These are phyloP conservation scores for Cercospora zeina DNA, from an alignment of 2,329 filamentous ascomycete genomes.

Conservation along the genomic window DNA sequence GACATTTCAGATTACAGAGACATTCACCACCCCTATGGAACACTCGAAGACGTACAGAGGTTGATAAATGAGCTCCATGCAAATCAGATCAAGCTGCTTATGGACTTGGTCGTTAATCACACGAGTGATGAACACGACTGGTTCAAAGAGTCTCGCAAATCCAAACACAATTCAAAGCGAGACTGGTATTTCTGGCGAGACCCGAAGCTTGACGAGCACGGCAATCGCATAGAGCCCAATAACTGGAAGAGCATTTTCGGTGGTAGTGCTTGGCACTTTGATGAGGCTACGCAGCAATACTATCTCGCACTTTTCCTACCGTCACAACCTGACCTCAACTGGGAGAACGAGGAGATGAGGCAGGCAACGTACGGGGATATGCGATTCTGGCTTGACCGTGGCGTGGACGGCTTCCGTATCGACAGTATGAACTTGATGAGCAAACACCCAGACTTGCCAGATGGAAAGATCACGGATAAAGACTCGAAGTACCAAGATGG, in stretches of 20 bases:
- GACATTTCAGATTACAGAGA: slow-evolving; percentile 51
- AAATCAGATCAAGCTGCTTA: slow-evolving; percentile 51
- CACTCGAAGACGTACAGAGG: slow-evolving; percentile 48
- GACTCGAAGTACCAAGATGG: slow-evolving; percentile 29
- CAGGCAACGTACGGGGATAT: slow-evolving; percentile 49
- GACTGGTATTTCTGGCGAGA: slow-evolving; percentile 68
- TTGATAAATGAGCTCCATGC: slow-evolving; percentile 47
- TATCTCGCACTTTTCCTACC: slow-evolving; percentile 50
- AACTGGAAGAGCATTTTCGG: slow-evolving; percentile 49
- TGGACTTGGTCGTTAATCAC: slow-evolving; percentile 44
- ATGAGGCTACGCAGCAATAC: slow-evolving; percentile 49
- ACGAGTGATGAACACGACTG: slow-evolving; percentile 53
- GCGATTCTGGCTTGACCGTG: slow-evolving; percentile 48
- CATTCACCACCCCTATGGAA: slow-evolving; percentile 51
- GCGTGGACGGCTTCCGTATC: slow-evolving; percentile 49
- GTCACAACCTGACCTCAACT: slow-evolving; percentile 51
- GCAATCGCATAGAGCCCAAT: slow-evolving; percentile 59
- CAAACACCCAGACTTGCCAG: slow-evolving; percentile 45
- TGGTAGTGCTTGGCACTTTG: slow-evolving; percentile 48
- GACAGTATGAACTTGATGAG: slow-evolving; percentile 53
- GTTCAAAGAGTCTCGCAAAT: slow-evolving; percentile 57
- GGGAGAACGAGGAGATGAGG: slow-evolving; percentile 48
- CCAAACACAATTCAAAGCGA: slow-evolving; percentile 54
- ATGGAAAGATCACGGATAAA: slow-evolving; percentile 45
- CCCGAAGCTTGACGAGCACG: slow-evolving; percentile 54